Evolutionary conservation across 495 filamentous ascomycete species (phyloP), one percentile per base, ranked within the genome.

Genomic region (Neurospora terricola): DNA sequence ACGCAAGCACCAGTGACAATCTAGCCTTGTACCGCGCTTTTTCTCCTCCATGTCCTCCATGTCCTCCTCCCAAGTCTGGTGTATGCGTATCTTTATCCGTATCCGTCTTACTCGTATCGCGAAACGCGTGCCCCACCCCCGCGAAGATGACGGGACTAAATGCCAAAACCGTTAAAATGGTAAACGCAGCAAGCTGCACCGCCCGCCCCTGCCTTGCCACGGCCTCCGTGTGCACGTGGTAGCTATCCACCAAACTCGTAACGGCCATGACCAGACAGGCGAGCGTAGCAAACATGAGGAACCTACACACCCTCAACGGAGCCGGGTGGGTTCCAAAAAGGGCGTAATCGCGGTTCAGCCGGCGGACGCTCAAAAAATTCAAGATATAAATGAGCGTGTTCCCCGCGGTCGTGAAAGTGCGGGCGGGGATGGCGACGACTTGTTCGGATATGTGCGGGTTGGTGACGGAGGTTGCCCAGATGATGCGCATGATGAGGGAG

Each of bases 381-480:
- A 93, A 78, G 71, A 95, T 81, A 77, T 90, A 93, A 16, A 96
- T 80, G 10, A 94, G 76, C 27, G 94, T 76, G 21, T 91, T 85
- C 21, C 92, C 93, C 0, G 91, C 90, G 10, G 87, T 84, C 30
- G 94, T 87, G 73, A 95, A 88, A 77, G 94, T 85, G 43, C 86
- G 80, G 0, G 92, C 87, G 0, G 91, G 89, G 48, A 96, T 91
- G 2, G 86, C 45, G 18, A 45, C 42, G 18, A 45, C 42, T 18
- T 21, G 18, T 18, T 45, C 42, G 7, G 18, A 4, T 9, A 77
- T 72, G 48, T 37, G 1, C 30, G 8, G 40, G 23, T 73, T n/a
- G 8, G 42, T 11, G 87, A 77, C 81, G 54, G 84, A 73, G 34
- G 75, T 78, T 7, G 85, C 81, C 85, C 86, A 89, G 69, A 80